Conservation (phyloP, 2,329 filamentous ascomycete genomes). For the Colletotrichum sp. region DNA sequence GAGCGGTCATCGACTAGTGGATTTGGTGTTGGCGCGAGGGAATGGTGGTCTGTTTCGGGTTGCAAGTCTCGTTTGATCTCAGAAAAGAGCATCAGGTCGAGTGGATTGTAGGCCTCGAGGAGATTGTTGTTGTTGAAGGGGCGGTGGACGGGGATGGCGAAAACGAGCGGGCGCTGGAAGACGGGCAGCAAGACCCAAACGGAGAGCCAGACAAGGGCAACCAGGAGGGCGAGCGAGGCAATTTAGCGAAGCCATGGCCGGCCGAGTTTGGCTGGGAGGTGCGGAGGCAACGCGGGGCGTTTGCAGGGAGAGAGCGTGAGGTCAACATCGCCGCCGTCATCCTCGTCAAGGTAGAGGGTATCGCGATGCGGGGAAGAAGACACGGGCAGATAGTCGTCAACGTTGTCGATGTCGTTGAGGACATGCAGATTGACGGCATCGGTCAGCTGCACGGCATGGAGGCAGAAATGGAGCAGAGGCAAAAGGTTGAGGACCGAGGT, state of each 20-base stretch:
- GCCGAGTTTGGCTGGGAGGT: neutral
- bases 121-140: neutral
- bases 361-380: neutral
- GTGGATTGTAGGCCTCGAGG: neutral
- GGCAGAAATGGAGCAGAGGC: neutral
- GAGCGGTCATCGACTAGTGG: neutral
- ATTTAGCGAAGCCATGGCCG: neutral
- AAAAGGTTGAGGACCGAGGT: too few species aligned
- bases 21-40: neutral
- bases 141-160: neutral
- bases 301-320: neutral
- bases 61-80: neutral
- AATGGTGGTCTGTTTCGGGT: neutral
- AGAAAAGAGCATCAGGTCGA: neutral
- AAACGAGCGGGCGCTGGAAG: neutral
- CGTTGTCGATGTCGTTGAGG: neutral
- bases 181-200: neutral
- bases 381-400: neutral
- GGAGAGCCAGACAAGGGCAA: neutral
- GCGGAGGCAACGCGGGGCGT: neutral
- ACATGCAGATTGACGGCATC: neutral
- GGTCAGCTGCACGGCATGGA: neutral
- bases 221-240: neutral
- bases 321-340: neutral
- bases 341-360: neutral